Evolutionary conservation across 1,284 basidiomycete genomes (phyloP).

Genomic region (Ustilago hordei): DNA sequence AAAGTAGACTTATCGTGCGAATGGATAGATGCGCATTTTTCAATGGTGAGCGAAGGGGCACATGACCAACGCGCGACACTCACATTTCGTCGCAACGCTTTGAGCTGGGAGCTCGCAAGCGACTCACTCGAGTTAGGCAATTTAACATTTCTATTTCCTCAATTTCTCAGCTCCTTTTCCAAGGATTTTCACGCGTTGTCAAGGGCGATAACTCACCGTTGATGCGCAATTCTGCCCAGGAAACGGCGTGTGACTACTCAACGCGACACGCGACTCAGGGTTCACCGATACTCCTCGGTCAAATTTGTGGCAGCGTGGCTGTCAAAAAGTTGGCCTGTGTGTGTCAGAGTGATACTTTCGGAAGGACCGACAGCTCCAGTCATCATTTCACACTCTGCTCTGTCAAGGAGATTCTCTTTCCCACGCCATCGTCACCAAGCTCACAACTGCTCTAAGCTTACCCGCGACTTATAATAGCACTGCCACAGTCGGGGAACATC

Average conservation of each 20-base stretch:
- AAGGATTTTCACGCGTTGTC: too few species aligned
- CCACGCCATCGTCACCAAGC: not conserved
- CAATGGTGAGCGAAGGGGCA: too few species aligned
- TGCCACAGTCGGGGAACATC: not conserved
- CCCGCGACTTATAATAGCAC: not conserved
- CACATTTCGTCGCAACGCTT: too few species aligned
- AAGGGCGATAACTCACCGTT: too few species aligned
- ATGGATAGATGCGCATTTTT: too few species aligned
- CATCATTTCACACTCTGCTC: not conserved
- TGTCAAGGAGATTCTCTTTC: not conserved
- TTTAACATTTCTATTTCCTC: too few species aligned
- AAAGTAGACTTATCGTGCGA: not conserved
- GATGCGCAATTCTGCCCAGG: not conserved
- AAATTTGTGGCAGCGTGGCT: conserved; percentile 2
- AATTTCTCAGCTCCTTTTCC: too few species aligned
- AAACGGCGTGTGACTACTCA: conserved; percentile 2
- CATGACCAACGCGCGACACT: too few species aligned
- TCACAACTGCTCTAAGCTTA: not conserved
- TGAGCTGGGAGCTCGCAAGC: too few species aligned
- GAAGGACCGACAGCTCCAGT: conserved; percentile 22
- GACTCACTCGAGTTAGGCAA: too few species aligned
- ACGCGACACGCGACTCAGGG: conserved; percentile 44
- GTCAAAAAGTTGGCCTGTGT: conserved; percentile 5
- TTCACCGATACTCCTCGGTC: not conserved
- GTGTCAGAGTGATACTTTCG: conserved; percentile 12